These are phyloP conservation scores for Cryptococcus maquisensis DNA, from an alignment of 1,284 basidiomycete genomes.

Conservation along the genomic window DNA sequence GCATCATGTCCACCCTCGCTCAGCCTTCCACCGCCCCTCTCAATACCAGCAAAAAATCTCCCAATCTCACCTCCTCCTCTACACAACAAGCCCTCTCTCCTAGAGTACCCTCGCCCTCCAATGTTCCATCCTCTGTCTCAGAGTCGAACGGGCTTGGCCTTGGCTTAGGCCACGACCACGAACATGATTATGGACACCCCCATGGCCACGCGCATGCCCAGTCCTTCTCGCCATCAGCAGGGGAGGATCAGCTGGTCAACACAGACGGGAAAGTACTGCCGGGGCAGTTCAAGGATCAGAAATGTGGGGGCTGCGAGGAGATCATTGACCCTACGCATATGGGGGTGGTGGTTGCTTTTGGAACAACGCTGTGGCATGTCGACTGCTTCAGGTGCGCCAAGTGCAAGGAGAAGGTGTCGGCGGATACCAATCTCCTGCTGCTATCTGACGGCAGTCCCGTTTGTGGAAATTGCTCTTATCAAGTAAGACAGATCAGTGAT, in stretches of 20 bases:
- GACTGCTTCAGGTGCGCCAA: conserved; percentile 53
- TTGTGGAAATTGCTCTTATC: conserved; percentile 94
- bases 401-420: conserved; percentile 55
- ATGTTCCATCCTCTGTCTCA: neutral
- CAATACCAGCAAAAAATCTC: neutral
- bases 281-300: conserved; percentile 29
- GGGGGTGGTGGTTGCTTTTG: conserved; percentile 85
- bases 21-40: neutral
- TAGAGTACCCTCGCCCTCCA: conserved; percentile 2
- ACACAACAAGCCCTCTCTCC: conserved; percentile 6
- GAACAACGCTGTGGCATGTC: conserved; percentile 51
- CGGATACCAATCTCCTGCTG: conserved; percentile 91
- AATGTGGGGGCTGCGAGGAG: conserved; percentile 77
- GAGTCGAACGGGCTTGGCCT: neutral
- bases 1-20: neutral
- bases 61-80: conserved; percentile 6
- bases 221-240: neutral
- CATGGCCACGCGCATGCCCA: neutral
- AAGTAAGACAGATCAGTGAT: conserved; percentile 35
- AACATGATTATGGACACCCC: neutral
- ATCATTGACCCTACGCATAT: conserved; percentile 78
- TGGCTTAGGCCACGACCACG: neutral
- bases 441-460: conserved; percentile 96
- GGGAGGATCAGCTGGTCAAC: neutral
- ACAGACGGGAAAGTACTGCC: conserved; percentile 18